Conservation (phyloP, 2,329 filamentous ascomycete species). For the Zymoseptoria passerinii region DNA sequence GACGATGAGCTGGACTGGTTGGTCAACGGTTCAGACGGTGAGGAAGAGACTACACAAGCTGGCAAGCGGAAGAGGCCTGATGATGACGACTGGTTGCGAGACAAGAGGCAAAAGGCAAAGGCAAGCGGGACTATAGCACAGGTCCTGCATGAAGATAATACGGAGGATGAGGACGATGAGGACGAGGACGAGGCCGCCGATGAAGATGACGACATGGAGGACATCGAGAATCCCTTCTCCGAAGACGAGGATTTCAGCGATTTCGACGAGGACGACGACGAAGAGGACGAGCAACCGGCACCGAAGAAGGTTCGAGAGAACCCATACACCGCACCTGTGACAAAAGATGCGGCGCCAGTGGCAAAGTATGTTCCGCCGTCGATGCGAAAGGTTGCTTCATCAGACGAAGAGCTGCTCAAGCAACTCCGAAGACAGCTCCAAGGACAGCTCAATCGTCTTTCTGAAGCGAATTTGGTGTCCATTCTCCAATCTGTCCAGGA, state of each 20-base stretch:
- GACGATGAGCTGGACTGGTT: constrained; percentile 79
- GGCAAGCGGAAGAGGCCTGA: constrained; percentile 52
- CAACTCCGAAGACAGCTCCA: constrained; percentile 73
- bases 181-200: constrained; percentile 30
- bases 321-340: constrained; percentile 70
- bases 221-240: constrained; percentile 27
- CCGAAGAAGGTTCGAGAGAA: constrained; percentile 61
- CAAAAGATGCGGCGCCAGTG: constrained; percentile 31
- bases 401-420: constrained; percentile 57
- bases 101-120: constrained; percentile 48
- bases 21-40: constrained; percentile 49
- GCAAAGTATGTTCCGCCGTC: constrained; percentile 88
- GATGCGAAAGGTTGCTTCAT: constrained; percentile 54
- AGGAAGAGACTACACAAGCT: constrained; percentile 38
- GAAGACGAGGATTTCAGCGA: constrained; percentile 31
- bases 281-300: constrained; percentile 23
- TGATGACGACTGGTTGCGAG: constrained; percentile 51
- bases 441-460: constrained; percentile 84
- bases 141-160: constrained; percentile 17
- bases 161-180: constrained; percentile 21
- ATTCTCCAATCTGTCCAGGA: constrained; percentile 76
- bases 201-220: constrained; percentile 33
- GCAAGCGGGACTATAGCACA: background rate
- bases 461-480: constrained; percentile 78
- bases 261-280: constrained; percentile 29